These are phyloP conservation scores for Fistulifera pelliculosa DNA, from an alignment of 108 stramenopile genomes.

Conservation along the genomic window DNA sequence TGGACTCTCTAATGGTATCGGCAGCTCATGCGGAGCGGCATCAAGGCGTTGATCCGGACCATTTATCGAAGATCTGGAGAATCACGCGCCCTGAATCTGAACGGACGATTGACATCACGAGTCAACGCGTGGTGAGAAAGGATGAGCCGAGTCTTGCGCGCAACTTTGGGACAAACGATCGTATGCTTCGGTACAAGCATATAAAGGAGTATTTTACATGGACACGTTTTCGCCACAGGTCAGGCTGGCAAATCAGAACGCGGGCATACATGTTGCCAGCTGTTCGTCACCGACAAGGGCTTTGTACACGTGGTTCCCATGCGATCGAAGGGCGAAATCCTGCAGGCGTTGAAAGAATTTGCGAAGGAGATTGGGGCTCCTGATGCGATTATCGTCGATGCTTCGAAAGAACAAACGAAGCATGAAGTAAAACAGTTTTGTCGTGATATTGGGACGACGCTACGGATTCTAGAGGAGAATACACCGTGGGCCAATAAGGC, in stretches of 20 bases:
- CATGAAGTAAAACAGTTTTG: conserved; percentile 5
- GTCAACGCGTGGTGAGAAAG: conserved; percentile 5
- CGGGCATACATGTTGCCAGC: conserved; percentile 2
- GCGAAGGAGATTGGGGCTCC: conserved; percentile 33
- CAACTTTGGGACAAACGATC: conserved; percentile 22
- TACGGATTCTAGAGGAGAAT: conserved; percentile 14
- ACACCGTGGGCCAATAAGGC: conserved; percentile 29
- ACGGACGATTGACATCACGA: conserved; percentile 17
- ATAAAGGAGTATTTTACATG: conserved; percentile 5
- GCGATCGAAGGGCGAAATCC: conserved; percentile 11
- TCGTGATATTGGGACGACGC: conserved; percentile 20
- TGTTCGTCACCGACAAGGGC: background rate
- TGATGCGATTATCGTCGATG: conserved; percentile 13
- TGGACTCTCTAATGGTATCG: conserved; percentile 8
- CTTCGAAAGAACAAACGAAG: conserved; percentile 2
- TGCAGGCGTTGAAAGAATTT: conserved; percentile 17
- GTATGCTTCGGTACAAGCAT: conserved; percentile 18
- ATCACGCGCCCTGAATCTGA: conserved; percentile 13
- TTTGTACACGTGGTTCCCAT: conserved; percentile 13
- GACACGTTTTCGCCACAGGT: no score
- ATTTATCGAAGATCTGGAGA: conserved; percentile 26
- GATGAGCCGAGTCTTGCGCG: conserved; percentile 2
- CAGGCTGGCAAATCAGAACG: background rate
- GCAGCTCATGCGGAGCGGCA: conserved; percentile 4
- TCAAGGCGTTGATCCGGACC: conserved; percentile 15